Conservation (phyloP, 371 early-diverging fungal genomes). For the Actinomortierella wolfii region DNA sequence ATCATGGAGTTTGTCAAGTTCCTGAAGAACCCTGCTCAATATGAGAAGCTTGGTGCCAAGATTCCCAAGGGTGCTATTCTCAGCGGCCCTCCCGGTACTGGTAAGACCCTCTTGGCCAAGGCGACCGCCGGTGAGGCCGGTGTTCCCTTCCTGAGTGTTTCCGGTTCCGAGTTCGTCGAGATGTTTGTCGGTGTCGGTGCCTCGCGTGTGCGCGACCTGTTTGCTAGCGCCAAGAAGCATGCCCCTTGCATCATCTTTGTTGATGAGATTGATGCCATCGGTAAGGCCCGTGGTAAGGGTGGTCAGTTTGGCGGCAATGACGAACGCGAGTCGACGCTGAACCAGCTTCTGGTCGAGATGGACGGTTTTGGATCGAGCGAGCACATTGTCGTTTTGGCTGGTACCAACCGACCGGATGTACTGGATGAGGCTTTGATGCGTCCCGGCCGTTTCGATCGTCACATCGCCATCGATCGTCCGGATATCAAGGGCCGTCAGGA, state of each 20-base stretch:
- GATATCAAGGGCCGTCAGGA: conserved; percentile 94
- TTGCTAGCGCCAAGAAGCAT: conserved; percentile 95
- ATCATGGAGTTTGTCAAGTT: conserved; percentile 99
- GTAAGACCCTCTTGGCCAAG: conserved; percentile 98
- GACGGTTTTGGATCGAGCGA: conserved; percentile 96
- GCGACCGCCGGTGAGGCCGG: conserved; percentile 99
- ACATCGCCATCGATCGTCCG: conserved; percentile 95
- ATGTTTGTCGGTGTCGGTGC: conserved; percentile 99
- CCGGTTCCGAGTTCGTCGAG: conserved; percentile 99
- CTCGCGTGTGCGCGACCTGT: conserved; percentile 97
- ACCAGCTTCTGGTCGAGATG: conserved; percentile 99
- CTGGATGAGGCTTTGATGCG: conserved; percentile 92
- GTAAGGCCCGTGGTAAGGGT: conserved; percentile 94
- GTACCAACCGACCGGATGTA: conserved; percentile 95
- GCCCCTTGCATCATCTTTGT: conserved; percentile 99
- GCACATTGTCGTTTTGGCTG: conserved; percentile 94
- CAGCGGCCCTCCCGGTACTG: conserved; percentile 99
- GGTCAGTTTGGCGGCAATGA: conserved; percentile 96
- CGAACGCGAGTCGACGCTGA: conserved; percentile 97
- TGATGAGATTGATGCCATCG: conserved; percentile 99
- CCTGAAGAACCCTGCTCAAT: conserved; percentile 96
- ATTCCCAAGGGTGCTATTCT: conserved; percentile 99
- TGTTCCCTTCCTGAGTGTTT: conserved; percentile 96
- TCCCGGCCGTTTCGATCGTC: conserved; percentile 99
- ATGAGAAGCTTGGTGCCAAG: conserved; percentile 98